These are phyloP conservation scores for Alternaria angustiovoidea DNA, from an alignment of 2,329 filamentous ascomycete species.

Conservation along the genomic window DNA sequence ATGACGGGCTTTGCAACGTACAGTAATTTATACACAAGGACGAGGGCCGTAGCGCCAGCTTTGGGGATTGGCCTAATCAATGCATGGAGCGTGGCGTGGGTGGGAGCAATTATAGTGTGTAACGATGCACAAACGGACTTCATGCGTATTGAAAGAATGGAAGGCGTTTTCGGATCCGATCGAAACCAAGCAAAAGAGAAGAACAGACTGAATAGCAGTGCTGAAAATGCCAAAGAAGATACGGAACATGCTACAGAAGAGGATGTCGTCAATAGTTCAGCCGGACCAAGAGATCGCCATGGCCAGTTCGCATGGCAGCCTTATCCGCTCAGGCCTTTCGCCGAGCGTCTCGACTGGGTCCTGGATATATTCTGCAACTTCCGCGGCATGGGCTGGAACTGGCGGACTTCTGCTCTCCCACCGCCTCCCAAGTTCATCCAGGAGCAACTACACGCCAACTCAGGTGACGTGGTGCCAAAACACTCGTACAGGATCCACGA, in stretches of 20 bases:
- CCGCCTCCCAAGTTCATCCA: slow-evolving; percentile 54
- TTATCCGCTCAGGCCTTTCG: slow-evolving; percentile 57
- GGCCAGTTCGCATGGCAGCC: slow-evolving; percentile 61
- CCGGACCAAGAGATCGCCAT: slow-evolving; percentile 40
- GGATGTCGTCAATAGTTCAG: slow-evolving; percentile 22
- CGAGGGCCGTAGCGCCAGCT: slow-evolving; percentile 60
- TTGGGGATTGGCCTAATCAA: slow-evolving; percentile 64
- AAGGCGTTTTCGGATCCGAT: slow-evolving; percentile 30
- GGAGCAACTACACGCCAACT: slow-evolving; percentile 46
- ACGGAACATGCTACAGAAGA: slow-evolving; percentile 2
- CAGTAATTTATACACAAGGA: slow-evolving; percentile 55
- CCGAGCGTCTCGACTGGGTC: slow-evolving; percentile 66
- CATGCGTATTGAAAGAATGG: slow-evolving; percentile 61
- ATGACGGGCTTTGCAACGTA: slow-evolving; percentile 56
- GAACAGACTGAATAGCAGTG: slow-evolving; percentile 1
- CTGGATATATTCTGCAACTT: slow-evolving; percentile 65
- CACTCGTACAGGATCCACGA: slow-evolving; percentile 33
- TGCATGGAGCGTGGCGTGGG: slow-evolving; percentile 64
- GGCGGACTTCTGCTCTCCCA: slow-evolving; percentile 60
- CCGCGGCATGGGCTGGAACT: slow-evolving; percentile 68
- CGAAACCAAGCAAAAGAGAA: slow-evolving; percentile 4
- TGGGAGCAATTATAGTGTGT: slow-evolving; percentile 61
- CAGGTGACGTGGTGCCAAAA: slow-evolving; percentile 21
- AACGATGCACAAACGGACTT: slow-evolving; percentile 65
- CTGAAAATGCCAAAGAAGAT: not conserved